phyloP scores from a whole-genome alignment of 2,329 filamentous ascomycete species.

The Pyrenochaeta sp. region DNA sequence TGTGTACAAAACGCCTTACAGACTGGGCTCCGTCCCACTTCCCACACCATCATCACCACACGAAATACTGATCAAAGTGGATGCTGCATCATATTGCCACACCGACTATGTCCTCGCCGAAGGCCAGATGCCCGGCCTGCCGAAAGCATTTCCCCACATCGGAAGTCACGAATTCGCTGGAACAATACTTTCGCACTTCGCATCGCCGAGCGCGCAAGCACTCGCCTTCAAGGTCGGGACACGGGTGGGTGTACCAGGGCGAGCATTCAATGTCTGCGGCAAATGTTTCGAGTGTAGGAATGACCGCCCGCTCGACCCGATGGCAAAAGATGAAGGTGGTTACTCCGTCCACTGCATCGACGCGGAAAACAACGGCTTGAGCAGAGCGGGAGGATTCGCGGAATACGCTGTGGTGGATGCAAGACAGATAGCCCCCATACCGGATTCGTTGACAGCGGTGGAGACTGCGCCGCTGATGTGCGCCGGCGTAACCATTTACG shows the following conservation, averaged over 20 bases:
- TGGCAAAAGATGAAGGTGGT: constrained; percentile 45
- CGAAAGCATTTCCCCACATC: constrained; percentile 53
- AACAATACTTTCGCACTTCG: constrained; percentile 46
- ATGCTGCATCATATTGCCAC: constrained; percentile 58
- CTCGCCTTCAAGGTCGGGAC: constrained; percentile 34
- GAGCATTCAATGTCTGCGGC: constrained; percentile 52
- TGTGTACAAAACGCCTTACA: constrained; percentile 52
- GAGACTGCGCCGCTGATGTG: constrained; percentile 55
- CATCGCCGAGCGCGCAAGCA: constrained; percentile 27
- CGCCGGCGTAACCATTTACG: constrained; percentile 53
- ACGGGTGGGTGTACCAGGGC: constrained; percentile 52
- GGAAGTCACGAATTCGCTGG: constrained; percentile 58
- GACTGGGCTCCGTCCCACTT: constrained; percentile 45
- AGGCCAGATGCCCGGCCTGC: constrained; percentile 44
- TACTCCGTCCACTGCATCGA: constrained; percentile 52
- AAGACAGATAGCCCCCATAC: constrained; percentile 47
- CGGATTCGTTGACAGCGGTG: constrained; percentile 42
- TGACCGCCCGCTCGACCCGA: constrained; percentile 28
- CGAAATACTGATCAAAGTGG: constrained; percentile 56
- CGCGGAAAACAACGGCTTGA: constrained; percentile 42
- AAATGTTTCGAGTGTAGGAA: constrained; percentile 51
- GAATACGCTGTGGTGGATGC: constrained; percentile 55
- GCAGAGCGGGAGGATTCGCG: constrained; percentile 49
- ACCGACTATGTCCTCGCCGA: constrained; percentile 51
- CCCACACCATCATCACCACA: constrained; percentile 41